Evolutionary conservation across 306 rosid genomes (phyloP), one percentile per base, ranked within the genome.

Genomic region (Vigna trinervia): DNA sequence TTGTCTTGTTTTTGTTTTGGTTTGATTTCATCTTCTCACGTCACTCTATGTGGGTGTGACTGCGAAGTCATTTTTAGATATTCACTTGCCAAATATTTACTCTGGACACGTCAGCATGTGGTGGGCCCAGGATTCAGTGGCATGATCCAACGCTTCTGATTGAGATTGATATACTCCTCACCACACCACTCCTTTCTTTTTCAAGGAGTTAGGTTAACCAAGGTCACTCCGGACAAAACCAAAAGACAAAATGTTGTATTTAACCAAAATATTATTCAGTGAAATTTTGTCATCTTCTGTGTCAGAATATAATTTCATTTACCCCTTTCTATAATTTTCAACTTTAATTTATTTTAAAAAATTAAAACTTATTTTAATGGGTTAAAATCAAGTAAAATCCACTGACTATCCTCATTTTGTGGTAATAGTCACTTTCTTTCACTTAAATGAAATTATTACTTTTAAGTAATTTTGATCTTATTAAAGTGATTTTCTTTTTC

Each of bases 71-170:
- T 38, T 50, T 23, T 47, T 23, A 66, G 32, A 72, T 12, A 28
- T 69, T 78, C 57, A 30, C 58, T 73, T 19, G 19, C 72, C 32
- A 0, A n/a, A 64, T 80, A 64, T 80, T 64, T 30, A 74, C 77
- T 6, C 19, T 1, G 13, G 13, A 38, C 82, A 78, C 73, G 78
- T 71, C 78, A 82, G 45, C 69, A 34, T 58, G 0, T 0, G 10
- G 67, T 69, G 73, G 84, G 65, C 26, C 71, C 46, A 13, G 11
- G 12, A 4, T 22, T 62, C 60, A 51, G 12, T 14, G 66, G 52
- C 75, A 10, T 20, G 54, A 84, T 80, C 79, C 22, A 57, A 76
- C 60, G 84, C 75, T 57, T 12, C 61, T 64, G 79, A 71, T 71
- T 56, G 54, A 64, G 76, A 80, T 43, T 43, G 48, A 43, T 4